Percentiles rank a stretch among this genome's conserved stretches.
These are phyloP conservation scores for Neurospora intermedia DNA, from an alignment of 495 filamentous ascomycete genomes.

Conservation along the genomic window DNA sequence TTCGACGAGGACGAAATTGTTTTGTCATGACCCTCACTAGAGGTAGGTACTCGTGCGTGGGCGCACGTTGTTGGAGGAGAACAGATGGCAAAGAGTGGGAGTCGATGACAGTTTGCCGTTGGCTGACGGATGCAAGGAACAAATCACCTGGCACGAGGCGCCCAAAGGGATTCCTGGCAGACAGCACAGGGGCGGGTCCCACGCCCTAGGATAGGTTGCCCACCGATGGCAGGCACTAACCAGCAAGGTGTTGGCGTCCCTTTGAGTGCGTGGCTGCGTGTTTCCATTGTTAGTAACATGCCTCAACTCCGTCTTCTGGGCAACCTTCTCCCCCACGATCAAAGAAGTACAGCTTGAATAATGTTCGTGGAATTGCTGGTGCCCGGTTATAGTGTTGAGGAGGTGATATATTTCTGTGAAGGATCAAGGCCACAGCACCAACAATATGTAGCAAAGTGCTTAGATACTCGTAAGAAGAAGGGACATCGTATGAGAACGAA, in stretches of 20 bases:
- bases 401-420: not conserved
- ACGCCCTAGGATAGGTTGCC: constrained; percentile 10
- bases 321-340: not conserved
- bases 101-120: constrained; percentile 5
- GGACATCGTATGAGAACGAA: not conserved
- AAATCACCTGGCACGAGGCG: constrained; percentile 20
- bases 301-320: not conserved
- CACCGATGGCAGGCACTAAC: not conserved
- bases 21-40: constrained; percentile 19
- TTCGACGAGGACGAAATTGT: constrained; percentile 13
- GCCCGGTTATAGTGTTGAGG: not conserved
- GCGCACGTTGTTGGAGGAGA: not conserved
- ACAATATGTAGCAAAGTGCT: not conserved
- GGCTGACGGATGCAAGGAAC: constrained; percentile 20
- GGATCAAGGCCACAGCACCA: not conserved
- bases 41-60: not conserved
- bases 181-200: constrained; percentile 9
- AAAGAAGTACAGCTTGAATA: not conserved
- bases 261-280: constrained; percentile 12
- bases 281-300: not conserved
- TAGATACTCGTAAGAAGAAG: not conserved
- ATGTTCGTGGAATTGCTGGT: not conserved
- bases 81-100: constrained; percentile 17
- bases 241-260: constrained; percentile 8
- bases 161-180: constrained; percentile 1